phyloP scores from a whole-genome alignment of 2,329 filamentous ascomycete genomes.

The Raffaelea arxii region DNA sequence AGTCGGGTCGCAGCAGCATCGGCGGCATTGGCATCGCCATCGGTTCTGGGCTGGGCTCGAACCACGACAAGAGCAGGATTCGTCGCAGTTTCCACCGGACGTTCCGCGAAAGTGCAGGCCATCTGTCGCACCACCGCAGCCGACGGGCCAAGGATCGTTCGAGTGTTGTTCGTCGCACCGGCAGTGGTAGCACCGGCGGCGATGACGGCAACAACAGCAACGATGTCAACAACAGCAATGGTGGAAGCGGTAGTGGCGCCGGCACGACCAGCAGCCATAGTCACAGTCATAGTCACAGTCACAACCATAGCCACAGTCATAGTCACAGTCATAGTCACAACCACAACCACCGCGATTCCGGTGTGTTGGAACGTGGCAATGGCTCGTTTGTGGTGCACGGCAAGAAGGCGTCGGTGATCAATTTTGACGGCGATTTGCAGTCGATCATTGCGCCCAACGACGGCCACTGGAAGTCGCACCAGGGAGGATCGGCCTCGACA shows the following conservation, averaged over 20 bases:
- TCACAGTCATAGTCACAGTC: slow-evolving; percentile 9
- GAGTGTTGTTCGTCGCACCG: slow-evolving; percentile 32
- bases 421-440: slow-evolving; percentile 88
- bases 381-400: slow-evolving; percentile 94
- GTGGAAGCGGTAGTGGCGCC: slow-evolving; percentile 24
- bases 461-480: slow-evolving; percentile 48
- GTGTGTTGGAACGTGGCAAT: slow-evolving; percentile 65
- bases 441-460: slow-evolving; percentile 61
- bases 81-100: slow-evolving; percentile 84
- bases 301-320: no score
- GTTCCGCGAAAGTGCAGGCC: slow-evolving; percentile 67
- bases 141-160: slow-evolving; percentile 65
- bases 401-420: slow-evolving; percentile 95
- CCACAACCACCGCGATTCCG: slow-evolving; percentile 43
- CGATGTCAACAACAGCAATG: slow-evolving; percentile 12
- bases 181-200: slow-evolving; percentile 46
- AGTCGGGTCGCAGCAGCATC: slow-evolving; percentile 52
- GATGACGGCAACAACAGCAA: no score
- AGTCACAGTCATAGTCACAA: slow-evolving; percentile 8
- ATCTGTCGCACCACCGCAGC: slow-evolving; percentile 57
- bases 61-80: slow-evolving; percentile 52
- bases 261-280: neutral
- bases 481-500: slow-evolving; percentile 20
- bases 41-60: slow-evolving; percentile 19
- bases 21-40: slow-evolving; percentile 44